Conservation (phyloP, 2,329 filamentous ascomycete species). For the Nigrospora osmanthi region DNA sequence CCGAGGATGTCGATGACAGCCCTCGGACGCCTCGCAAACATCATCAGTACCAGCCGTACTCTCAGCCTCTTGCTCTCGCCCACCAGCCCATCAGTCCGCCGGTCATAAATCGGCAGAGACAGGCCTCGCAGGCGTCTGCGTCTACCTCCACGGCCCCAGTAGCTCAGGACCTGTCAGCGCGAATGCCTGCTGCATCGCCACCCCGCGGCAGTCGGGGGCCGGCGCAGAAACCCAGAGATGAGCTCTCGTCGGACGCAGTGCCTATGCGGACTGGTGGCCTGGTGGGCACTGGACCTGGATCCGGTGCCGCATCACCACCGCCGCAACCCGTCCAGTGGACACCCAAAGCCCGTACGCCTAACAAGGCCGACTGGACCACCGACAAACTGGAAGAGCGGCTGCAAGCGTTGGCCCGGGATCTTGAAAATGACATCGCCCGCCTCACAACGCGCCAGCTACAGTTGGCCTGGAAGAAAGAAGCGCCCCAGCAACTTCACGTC, state of each 20-base stretch:
- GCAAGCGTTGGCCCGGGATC: conserved; percentile 29
- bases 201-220: conserved; percentile 6
- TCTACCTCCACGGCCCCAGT: no score
- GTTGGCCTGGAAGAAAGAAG: conserved; percentile 31
- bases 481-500: conserved; percentile 28
- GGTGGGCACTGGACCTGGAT: conserved; percentile 6
- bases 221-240: conserved; percentile 11
- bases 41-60: no score
- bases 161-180: conserved; percentile 1
- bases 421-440: conserved; percentile 36
- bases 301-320: conserved; percentile 10
- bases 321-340: conserved; percentile 16
- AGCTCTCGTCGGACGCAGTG: conserved; percentile 8
- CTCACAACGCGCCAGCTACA: conserved; percentile 35
- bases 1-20: no score
- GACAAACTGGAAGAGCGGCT: conserved; percentile 34
- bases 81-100: no score
- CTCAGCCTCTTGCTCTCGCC: no score
- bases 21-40: no score
- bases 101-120: no score
- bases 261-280: conserved; percentile 8
- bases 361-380: conserved; percentile 31
- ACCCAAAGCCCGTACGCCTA: conserved; percentile 23
- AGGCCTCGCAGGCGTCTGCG: no score
- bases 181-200: conserved; percentile 12